These are phyloP conservation scores for Mrakia frigida DNA, from an alignment of 768 basidiomycete species.

Conservation along the genomic window DNA sequence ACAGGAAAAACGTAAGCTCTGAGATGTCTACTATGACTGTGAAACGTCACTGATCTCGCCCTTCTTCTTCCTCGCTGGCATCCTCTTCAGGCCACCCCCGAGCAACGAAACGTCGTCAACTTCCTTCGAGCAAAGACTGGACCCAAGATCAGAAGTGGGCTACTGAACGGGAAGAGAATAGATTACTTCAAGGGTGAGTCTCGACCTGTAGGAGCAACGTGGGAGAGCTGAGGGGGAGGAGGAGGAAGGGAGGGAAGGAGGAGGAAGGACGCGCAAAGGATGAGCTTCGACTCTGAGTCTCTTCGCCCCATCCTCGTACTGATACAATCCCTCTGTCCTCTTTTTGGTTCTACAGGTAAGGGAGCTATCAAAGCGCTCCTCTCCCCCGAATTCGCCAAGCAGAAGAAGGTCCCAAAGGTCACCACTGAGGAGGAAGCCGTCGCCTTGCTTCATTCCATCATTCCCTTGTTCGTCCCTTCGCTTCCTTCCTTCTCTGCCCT, in stretches of 20 bases:
- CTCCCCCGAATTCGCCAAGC: conserved; percentile 84
- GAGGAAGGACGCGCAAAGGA: not conserved
- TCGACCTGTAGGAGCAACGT: not conserved
- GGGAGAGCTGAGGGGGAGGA: not conserved
- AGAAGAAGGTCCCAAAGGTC: conserved; percentile 61
- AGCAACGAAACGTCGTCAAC: conserved; percentile 73
- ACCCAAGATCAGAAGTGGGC: conserved; percentile 82
- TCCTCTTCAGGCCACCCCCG: conserved; percentile 56
- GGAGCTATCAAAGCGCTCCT: conserved; percentile 85
- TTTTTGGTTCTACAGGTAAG: conserved; percentile 58
- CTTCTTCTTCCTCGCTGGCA: not conserved
- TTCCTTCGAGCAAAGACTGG: conserved; percentile 82
- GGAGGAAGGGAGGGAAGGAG: not conserved
- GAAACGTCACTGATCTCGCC: not conserved
- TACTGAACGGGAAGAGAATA: conserved; percentile 85
- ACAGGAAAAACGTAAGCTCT: not conserved
- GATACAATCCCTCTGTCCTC: not conserved
- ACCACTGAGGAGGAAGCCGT: conserved; percentile 70
- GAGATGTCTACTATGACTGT: not conserved
- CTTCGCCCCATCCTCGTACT: not conserved
- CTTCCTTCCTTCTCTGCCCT: not conserved
- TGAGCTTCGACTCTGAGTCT: not conserved
- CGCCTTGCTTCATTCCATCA: conserved; percentile 60
- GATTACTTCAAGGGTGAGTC: conserved; percentile 93
- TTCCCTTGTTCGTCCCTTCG: conserved; percentile 52